Conservation (phyloP, 768 basidiomycete genomes). For the Mycena maculata region DNA sequence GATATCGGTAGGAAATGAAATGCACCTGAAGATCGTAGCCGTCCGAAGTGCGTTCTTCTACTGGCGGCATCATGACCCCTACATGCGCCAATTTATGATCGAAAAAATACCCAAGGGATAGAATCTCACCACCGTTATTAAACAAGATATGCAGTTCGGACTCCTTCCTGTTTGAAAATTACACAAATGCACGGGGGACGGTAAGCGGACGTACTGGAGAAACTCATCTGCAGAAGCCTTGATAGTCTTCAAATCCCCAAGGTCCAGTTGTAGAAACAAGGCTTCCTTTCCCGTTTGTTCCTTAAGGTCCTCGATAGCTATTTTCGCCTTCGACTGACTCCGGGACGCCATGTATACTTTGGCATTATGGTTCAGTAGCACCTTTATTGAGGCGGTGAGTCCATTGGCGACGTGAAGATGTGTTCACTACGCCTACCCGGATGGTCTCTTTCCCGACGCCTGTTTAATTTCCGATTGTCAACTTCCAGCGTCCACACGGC, state of each 20-base stretch:
- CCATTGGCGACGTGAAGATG: neutral
- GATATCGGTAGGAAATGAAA: neutral
- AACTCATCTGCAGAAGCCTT: slow-evolving; percentile 50
- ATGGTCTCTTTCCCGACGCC: slow-evolving; percentile 38
- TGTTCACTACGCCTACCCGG: neutral
- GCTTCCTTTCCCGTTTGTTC: slow-evolving; percentile 50
- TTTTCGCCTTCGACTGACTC: slow-evolving; percentile 44
- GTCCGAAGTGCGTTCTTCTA: slow-evolving; percentile 40
- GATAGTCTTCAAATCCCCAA: slow-evolving; percentile 51
- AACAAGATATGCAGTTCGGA: slow-evolving; percentile 42
- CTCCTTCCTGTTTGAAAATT: slow-evolving; percentile 37
- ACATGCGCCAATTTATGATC: slow-evolving; percentile 4
- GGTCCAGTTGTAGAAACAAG: slow-evolving; percentile 50
- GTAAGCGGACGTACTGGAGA: slow-evolving; percentile 32
- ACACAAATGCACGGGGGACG: neutral
- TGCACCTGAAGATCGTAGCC: slow-evolving; percentile 33
- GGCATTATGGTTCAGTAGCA: slow-evolving; percentile 48
- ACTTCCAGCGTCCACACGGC: neutral
- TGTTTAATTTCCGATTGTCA: neutral
- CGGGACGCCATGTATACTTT: slow-evolving; percentile 57
- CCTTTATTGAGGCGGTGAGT: slow-evolving; percentile 22
- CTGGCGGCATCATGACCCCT: slow-evolving; percentile 47
- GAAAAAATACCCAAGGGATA: neutral
- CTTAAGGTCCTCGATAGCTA: slow-evolving; percentile 49
- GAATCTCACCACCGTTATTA: slow-evolving; percentile 43